Conservation (phyloP, 768 basidiomycete species). For the Tricholoma terreum region DNA sequence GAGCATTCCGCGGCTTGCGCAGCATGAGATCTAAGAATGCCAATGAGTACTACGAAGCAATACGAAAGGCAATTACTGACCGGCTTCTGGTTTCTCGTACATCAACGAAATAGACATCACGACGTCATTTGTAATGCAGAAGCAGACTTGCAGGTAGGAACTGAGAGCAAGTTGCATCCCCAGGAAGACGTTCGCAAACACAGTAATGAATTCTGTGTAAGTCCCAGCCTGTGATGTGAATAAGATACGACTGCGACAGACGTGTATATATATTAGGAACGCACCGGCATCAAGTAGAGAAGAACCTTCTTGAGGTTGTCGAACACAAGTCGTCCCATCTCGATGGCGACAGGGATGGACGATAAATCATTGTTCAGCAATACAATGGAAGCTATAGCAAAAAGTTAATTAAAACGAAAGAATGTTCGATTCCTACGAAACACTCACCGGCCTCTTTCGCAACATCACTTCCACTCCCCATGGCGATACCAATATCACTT, state of each 20-base stretch:
- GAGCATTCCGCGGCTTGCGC: conserved; percentile 52
- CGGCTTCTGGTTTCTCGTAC: conserved; percentile 60
- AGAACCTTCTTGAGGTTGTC: conserved; percentile 62
- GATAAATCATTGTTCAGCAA: conserved; percentile 66
- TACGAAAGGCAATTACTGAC: not conserved
- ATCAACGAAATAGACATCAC: conserved; percentile 52
- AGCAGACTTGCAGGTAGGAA: conserved; percentile 43
- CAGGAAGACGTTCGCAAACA: conserved; percentile 45
- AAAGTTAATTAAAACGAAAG: too few relatives aligned
- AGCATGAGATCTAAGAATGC: conserved; percentile 38
- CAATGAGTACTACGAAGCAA: not conserved
- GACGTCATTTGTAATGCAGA: conserved; percentile 59
- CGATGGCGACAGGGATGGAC: conserved; percentile 59
- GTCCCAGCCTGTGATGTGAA: conserved; percentile 21
- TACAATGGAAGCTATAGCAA: conserved; percentile 49
- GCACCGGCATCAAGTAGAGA: conserved; percentile 48
- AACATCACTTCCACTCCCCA: conserved; percentile 52
- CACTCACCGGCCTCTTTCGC: conserved; percentile 27
- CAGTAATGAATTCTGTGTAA: conserved; percentile 62
- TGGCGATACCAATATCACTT: conserved; percentile 61
- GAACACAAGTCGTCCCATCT: conserved; percentile 63
- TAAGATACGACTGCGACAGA: not conserved
- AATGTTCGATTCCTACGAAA: too few relatives aligned
- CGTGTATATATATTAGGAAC: conserved; percentile 35
- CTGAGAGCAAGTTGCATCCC: conserved; percentile 35